Evolutionary conservation across 2,329 filamentous ascomycete genomes (phyloP).

Genomic region (Xylaria sp.): DNA sequence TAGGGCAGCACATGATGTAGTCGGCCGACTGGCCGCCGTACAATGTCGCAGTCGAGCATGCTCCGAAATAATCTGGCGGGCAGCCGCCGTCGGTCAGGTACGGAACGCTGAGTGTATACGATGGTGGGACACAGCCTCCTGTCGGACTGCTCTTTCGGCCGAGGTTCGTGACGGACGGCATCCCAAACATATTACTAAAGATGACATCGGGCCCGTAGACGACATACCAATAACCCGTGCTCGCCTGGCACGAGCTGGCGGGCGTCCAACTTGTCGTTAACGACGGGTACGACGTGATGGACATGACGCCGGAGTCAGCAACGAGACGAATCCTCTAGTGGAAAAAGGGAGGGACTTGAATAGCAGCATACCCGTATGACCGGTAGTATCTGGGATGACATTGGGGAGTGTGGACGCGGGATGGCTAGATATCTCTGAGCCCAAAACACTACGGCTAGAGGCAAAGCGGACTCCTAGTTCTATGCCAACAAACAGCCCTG

Average conservation of each 20-base stretch:
- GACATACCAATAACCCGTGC: constrained; percentile 28
- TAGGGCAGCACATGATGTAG: constrained; percentile 23
- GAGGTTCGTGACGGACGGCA: constrained; percentile 24
- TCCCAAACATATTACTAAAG: constrained; percentile 29
- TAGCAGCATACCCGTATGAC: not conserved
- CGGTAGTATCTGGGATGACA: not conserved
- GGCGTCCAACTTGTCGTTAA: constrained; percentile 22
- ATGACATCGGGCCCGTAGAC: constrained; percentile 6
- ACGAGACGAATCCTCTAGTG: not conserved
- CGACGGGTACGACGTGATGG: constrained; percentile 13
- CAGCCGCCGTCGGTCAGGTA: constrained; percentile 24
- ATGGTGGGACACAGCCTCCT: constrained; percentile 26
- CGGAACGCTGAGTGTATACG: constrained; percentile 24
- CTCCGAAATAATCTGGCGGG: constrained; percentile 12
- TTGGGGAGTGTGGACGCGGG: not conserved
- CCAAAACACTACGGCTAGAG: not conserved
- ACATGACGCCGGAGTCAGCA: not conserved
- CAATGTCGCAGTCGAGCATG: constrained; percentile 26
- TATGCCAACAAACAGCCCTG: not conserved
- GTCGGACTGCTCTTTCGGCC: constrained; percentile 20
- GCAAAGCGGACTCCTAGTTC: not conserved
- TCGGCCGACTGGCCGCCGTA: constrained; percentile 15
- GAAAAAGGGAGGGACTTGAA: not conserved
- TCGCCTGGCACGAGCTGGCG: constrained; percentile 18
- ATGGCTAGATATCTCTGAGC: not conserved